Evolutionary conservation across 306 rosid species (phyloP), one percentile per base, ranked within the genome.

Genomic region (Pterocarpus macrocarpus): DNA sequence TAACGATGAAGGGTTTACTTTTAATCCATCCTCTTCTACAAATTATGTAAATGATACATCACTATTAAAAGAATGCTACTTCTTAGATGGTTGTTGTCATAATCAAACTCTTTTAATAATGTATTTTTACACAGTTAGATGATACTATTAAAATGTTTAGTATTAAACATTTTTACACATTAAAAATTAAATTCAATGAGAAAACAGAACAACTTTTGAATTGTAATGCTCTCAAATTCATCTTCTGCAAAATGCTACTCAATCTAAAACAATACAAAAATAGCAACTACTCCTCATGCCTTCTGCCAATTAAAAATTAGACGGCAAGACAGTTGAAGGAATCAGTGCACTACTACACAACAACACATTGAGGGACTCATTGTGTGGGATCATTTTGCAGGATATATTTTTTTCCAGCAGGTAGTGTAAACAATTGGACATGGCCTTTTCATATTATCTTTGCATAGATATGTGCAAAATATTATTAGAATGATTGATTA

Each of bases 241-340:
- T 69, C 70, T 56, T 83, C 66, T 68, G 77, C 71, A 65, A 36
- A 77, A 68, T 43, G 80, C 80, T 73, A 83, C 62, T 84, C 64
- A 70, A 69, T 65, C 84, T 75, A 85, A 63, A 71, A 83, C 36
- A 75, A 68, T 77, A 77, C 88, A 83, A 85, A 81, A 92, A 33
- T 74, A 61, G 55, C 47, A 71, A 57, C 35, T 15, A 50, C 80
- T 70, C 59, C 65, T 44, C 33, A 7, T 43, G 86, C 81, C 82
- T 88, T 71, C 84, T 33, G 77, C 90, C 92, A 77, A 75, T 74
- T 71, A 81, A 86, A 90, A 83, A 71, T 64, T 49, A 75, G 73
- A 81, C 71, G 71, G 72, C 59, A 58, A 73, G 84, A 73, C 72
- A 50, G 52, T 53, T 38, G 43, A 11, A 16, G 52, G 74, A 83